Conservation (phyloP, 257 asterid genomes). For the Solanum neorickii region DNA sequence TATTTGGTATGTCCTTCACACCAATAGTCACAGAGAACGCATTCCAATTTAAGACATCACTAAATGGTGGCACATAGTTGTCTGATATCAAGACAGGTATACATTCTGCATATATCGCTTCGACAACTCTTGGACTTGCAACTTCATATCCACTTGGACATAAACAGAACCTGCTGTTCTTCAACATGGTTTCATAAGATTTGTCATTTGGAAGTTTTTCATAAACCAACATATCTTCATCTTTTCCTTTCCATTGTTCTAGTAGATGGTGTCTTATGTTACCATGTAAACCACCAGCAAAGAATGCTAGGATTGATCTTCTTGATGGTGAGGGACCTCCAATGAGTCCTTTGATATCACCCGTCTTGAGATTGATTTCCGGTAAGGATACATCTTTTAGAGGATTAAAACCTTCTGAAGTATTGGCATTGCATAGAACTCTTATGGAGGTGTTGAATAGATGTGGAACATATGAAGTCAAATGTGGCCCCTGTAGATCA, state of each 20-base stretch:
- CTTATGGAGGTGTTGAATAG: conserved; percentile 61
- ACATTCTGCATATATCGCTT: conserved; percentile 39
- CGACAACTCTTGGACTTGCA: conserved; percentile 39
- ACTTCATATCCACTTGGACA: conserved; percentile 46
- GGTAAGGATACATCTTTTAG: conserved; percentile 58
- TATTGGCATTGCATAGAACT: conserved; percentile 78
- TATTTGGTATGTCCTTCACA: conserved; percentile 19
- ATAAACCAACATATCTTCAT: conserved; percentile 18
- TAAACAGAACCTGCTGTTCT: conserved; percentile 21
- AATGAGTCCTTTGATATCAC: conserved; percentile 42
- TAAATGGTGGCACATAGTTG: conserved; percentile 24
- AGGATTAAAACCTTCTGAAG: conserved; percentile 77
- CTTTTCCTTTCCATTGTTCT: conserved; percentile 54
- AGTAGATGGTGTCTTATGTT: conserved; percentile 50
- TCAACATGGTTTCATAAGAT: conserved; percentile 21
- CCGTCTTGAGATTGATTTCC: conserved; percentile 66
- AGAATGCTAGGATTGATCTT: conserved; percentile 62
- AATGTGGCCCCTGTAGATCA: conserved; percentile 48
- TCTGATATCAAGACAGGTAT: conserved; percentile 35
- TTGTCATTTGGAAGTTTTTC: conserved; percentile 13
- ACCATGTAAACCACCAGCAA: conserved; percentile 70
- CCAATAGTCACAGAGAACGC: conserved; percentile 15
- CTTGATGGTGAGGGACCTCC: conserved; percentile 63
- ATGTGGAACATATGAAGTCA: conserved; percentile 45
- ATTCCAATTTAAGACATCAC: conserved; percentile 24